Evolutionary conservation across 2,329 filamentous ascomycete species (phyloP).

Genomic region (Colletotrichum theobromicola): DNA sequence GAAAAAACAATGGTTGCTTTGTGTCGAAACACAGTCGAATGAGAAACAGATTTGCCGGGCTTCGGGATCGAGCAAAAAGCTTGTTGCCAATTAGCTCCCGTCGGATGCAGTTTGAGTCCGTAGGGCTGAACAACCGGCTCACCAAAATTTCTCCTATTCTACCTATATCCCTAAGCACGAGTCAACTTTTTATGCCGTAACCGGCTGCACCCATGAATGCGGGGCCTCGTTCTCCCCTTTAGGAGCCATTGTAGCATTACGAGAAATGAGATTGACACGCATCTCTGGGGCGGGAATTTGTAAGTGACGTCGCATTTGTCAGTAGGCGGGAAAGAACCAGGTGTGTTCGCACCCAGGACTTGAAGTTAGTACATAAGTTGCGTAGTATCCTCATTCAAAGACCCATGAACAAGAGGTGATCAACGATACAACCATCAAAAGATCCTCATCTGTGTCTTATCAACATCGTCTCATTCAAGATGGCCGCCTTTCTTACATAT

Average conservation of each 20-base stretch:
- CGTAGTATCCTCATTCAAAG: accelerated
- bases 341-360: neutral
- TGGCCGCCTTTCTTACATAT: neutral
- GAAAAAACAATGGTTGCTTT: neutral
- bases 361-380: neutral
- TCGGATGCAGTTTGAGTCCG: neutral
- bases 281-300: neutral
- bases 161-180: neutral
- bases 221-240: neutral
- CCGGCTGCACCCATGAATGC: neutral
- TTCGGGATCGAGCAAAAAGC: neutral
- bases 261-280: neutral
- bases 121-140: neutral
- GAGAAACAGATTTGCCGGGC: neutral
- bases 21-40: neutral
- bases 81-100: neutral
- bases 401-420: neutral
- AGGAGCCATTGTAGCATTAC: neutral
- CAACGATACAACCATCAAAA: accelerated
- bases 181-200: neutral
- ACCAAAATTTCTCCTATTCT: neutral
- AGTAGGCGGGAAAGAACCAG: neutral
- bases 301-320: neutral
- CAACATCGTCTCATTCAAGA: neutral
- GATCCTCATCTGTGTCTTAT: accelerated